Evolutionary conservation across 2,329 filamentous ascomycete genomes (phyloP), one percentile per base, ranked within the genome.

Genomic region (Xylariaceae sp.): DNA sequence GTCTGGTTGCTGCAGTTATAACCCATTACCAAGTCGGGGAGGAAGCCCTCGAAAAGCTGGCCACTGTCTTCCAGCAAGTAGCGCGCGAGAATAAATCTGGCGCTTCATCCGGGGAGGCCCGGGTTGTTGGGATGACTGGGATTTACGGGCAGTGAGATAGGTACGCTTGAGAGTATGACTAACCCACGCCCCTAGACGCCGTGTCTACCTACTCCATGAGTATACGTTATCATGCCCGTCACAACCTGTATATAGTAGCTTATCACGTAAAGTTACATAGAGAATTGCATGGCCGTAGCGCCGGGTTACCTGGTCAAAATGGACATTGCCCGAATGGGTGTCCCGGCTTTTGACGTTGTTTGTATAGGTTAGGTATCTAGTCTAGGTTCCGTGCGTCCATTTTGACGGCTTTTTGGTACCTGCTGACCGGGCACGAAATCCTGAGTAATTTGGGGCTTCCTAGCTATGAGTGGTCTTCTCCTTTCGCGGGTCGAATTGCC

Each of bases 1-100:
- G 8, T 26, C 26, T 15, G 4, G 1, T 15, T 15, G 5, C 7
- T 15, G 41, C 41, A 59, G 57, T 71, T 30, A 72, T 68, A 64
- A 70, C 61, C 46, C 68, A 61, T 19, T 65, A 66, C 47, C 68
- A 87, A 72, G 80, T 86, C 52, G 78, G 78, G 12, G 78, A 84
- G 36, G 80, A 82, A 62, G 81, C 80, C 2, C 74, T 86, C 44
- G 59, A 66, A 37, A 72, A 72, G 47, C 63, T 82, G 16, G 73
- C 74, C 19, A 65, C 68, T 30, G 69, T 80, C 7, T 80, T 82
- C 63, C 66, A 72, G 41, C 59, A 57, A 41, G 44, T 70, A 22
- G 65, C 64, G 6, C 49, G 50, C 15, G 68, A 68, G 52, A 64
- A 55, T 29, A 56, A 47, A n/a, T 21, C 66, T 71, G 68, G 79